Percentiles rank a stretch among this genome's conserved stretches.
Evolutionary conservation across 177 flowering plant genomes (phyloP).

Genomic region (Vitis hybrid): DNA sequence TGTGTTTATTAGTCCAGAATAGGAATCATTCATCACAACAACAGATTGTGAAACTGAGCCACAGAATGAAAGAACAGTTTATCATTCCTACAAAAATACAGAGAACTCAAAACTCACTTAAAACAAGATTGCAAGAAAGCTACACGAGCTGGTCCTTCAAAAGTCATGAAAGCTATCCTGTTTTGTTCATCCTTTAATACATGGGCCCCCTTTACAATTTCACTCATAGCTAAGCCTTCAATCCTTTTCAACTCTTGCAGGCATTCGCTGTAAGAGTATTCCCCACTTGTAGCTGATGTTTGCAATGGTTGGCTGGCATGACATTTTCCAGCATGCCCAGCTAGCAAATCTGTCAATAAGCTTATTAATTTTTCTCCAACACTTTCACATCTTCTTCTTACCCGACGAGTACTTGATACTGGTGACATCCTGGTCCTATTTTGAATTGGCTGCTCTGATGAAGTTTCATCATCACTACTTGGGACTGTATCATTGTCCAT

Average conservation of each 20-base stretch:
- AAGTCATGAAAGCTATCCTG: conserved; percentile 1
- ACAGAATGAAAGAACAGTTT: neutral
- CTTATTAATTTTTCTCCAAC: conserved; percentile 1
- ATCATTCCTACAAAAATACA: no score
- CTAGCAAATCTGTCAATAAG: neutral
- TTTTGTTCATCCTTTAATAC: conserved; percentile 5
- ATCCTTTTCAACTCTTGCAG: neutral
- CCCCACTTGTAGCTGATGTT: neutral
- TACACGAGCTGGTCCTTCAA: conserved; percentile 3
- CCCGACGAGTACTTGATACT: neutral
- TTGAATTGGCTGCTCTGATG: neutral
- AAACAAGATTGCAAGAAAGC: neutral
- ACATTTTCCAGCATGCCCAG: neutral
- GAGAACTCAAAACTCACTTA: neutral
- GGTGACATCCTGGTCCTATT: neutral
- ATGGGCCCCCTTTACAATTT: neutral
- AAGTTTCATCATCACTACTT: conserved; percentile 3
- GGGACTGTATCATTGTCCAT: neutral
- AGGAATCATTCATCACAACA: neutral
- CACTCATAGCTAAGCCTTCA: neutral
- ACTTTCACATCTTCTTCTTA: neutral
- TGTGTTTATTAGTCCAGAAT: no score
- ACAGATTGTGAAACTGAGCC: neutral
- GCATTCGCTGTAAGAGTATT: neutral
- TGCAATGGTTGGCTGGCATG: neutral